Base-by-base conservation (phyloP, 2,329 filamentous ascomycete genomes). In the Aspergillus ruber region DNA sequence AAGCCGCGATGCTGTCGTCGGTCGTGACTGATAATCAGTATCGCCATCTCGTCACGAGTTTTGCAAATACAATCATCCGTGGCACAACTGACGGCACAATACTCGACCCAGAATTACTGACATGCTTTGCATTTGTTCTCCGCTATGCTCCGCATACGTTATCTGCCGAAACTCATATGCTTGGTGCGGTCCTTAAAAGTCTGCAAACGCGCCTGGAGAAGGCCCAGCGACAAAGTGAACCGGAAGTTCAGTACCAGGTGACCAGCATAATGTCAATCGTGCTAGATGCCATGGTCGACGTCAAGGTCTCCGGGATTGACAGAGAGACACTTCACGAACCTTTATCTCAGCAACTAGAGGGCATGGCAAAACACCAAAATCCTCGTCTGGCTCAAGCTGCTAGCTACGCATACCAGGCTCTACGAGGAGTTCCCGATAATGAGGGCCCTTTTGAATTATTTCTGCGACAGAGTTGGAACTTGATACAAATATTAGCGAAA, bases 251-350 rank as follows among this genome's bases (percentile, higher is more conserved):
- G 46, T 48, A 48, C 18, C 35, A 40, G 7, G n/a, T 48, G 12
- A 32, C 44, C 13, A 32, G 25, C 32, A 40, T 18, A 21, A 4
- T 48, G 13, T 38, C 41, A 15, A 27, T 18, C 6, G 42, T 48
- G 0, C 17, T 48, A 4, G 45, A 47, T 43, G 45, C 45, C 7
- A 47, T 47, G 45, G 45, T 47, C n/a, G 45, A 47, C 20, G 43
- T 47, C 10, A 42, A 25, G 8, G n/a, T 47, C 7, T 47, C 45
- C 18, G 45, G 45, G 6, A 15, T 47, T 15, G 23, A 15, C 29
- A 27, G 40, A 17, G 45, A 47, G 18, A 40, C 12, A 12, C 6
- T 47, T 4, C 45, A 47, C 38, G 39, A 47, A 27, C 45, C 45
- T 36, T 21, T 47, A 3, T 29, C 43, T 6, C 33, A 47, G 10